Conservation (phyloP, 2,329 filamentous ascomycete genomes). For the Penicillium sumatraense region DNA sequence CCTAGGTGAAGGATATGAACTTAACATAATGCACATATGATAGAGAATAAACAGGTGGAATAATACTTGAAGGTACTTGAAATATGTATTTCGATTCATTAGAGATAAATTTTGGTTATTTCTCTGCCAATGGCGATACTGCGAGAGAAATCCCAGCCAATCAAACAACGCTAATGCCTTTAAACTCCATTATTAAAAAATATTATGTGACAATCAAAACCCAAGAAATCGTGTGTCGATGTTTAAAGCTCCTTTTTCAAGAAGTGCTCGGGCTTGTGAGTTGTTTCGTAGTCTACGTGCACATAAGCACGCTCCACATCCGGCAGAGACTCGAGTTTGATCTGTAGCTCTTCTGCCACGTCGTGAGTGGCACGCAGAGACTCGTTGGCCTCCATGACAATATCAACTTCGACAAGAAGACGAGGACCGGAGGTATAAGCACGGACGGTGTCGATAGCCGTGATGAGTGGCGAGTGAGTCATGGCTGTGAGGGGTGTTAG, state of each 20-base stretch:
- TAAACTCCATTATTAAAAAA: background rate
- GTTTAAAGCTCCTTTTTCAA: slow-evolving; percentile 66
- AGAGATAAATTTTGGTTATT: too few relatives aligned
- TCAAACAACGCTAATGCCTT: too few relatives aligned
- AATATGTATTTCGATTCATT: too few relatives aligned
- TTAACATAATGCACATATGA: too few relatives aligned
- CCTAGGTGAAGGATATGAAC: too few relatives aligned
- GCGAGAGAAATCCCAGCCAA: too few relatives aligned
- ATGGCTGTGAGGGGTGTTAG: slow-evolving; percentile 56
- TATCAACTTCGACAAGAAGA: slow-evolving; percentile 92
- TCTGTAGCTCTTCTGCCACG: slow-evolving; percentile 89
- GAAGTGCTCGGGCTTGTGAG: slow-evolving; percentile 87
- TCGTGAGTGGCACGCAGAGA: slow-evolving; percentile 83
- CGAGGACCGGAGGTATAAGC: slow-evolving; percentile 89
- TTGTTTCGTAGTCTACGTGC: slow-evolving; percentile 96
- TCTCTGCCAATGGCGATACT: too few relatives aligned
- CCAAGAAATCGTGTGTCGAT: background rate
- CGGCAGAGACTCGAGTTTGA: slow-evolving; percentile 88
- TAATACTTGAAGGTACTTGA: too few relatives aligned
- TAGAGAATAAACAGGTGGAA: too few relatives aligned
- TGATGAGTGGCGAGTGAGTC: slow-evolving; percentile 82
- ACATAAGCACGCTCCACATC: slow-evolving; percentile 94
- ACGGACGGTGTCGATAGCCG: slow-evolving; percentile 90
- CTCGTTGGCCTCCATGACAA: slow-evolving; percentile 83
- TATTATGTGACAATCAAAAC: background rate